Conservation (phyloP, 1,284 basidiomycete genomes). For the Malassezia yamatoensis region DNA sequence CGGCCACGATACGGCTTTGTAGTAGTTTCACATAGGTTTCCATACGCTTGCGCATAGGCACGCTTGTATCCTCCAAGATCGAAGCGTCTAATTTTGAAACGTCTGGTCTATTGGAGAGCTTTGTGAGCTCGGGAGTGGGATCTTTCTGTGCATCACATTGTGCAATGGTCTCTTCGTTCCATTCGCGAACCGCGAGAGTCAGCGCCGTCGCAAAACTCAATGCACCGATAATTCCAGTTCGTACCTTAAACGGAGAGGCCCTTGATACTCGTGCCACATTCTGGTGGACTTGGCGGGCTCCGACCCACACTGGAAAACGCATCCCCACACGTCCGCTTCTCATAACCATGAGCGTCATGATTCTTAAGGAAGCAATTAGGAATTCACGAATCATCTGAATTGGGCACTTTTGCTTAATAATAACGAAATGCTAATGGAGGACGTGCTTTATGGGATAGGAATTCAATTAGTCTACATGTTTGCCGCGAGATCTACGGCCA, state of each 20-base stretch:
- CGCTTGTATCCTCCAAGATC: constrained; percentile 25
- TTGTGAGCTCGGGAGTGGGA: constrained; percentile 1
- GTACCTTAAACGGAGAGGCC: no score
- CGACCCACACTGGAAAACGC: no score
- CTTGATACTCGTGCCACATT: no score
- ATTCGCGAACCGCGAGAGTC: neutral
- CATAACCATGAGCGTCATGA: no score
- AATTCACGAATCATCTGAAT: neutral
- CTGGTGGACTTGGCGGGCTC: no score
- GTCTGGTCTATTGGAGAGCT: constrained; percentile 22
- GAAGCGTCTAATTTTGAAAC: constrained; percentile 32
- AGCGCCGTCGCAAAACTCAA: constrained; percentile 3
- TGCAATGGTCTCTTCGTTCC: neutral
- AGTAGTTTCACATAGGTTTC: constrained; percentile 68
- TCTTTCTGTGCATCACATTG: neutral
- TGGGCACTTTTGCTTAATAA: no score
- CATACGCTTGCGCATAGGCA: constrained; percentile 58
- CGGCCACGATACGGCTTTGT: constrained; percentile 70
- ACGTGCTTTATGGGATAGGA: no score
- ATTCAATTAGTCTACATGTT: neutral
- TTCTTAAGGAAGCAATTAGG: no score
- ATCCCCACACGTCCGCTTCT: no score
- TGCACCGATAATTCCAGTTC: neutral
- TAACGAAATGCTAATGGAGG: no score
- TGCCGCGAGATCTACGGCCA: constrained; percentile 13